A percentile compares a stretch with the other conserved stretches of the same genome.
Evolutionary conservation across 495 filamentous ascomycete genomes (phyloP).

Genomic region (Hyphodiscus hymeniophilus): DNA sequence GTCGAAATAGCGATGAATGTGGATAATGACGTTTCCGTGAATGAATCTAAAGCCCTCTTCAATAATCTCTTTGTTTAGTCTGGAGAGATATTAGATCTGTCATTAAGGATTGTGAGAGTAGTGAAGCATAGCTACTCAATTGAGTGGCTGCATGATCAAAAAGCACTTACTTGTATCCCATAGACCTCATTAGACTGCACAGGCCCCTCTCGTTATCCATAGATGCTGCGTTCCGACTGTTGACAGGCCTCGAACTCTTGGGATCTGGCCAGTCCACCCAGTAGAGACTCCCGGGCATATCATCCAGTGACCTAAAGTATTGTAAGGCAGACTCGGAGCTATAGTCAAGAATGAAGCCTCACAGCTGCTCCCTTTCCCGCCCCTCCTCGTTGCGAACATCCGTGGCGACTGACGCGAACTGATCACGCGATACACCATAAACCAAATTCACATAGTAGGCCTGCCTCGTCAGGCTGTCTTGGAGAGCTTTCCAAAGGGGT

Average conservation of each 20-base stretch:
- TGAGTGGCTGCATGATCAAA: too few relatives aligned
- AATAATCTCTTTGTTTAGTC: conserved; percentile 12
- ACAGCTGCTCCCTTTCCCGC: too few relatives aligned
- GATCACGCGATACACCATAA: conserved; percentile 13
- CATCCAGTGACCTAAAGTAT: not conserved
- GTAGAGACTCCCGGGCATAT: conserved; percentile 12
- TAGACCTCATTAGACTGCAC: conserved; percentile 5
- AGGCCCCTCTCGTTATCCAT: conserved; percentile 18
- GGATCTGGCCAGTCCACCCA: conserved; percentile 21
- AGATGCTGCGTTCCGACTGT: conserved; percentile 9
- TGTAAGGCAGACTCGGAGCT: not conserved
- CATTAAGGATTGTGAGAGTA: too few relatives aligned
- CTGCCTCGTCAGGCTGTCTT: conserved; percentile 14
- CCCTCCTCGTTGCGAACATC: too few relatives aligned
- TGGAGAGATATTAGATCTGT: not conserved
- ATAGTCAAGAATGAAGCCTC: too few relatives aligned
- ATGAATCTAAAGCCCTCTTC: conserved; percentile 18
- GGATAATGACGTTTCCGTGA: conserved; percentile 14
- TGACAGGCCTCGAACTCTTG: conserved; percentile 9
- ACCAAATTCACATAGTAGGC: conserved; percentile 16
- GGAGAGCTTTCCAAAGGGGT: conserved; percentile 7
- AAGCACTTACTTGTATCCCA: conserved; percentile 10
- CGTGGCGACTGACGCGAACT: too few relatives aligned
- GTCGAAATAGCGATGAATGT: conserved; percentile 12
- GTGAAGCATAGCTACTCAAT: too few relatives aligned